Conservation (phyloP, 169 alveolate genomes). For the Eimeria brunetti region DNA sequence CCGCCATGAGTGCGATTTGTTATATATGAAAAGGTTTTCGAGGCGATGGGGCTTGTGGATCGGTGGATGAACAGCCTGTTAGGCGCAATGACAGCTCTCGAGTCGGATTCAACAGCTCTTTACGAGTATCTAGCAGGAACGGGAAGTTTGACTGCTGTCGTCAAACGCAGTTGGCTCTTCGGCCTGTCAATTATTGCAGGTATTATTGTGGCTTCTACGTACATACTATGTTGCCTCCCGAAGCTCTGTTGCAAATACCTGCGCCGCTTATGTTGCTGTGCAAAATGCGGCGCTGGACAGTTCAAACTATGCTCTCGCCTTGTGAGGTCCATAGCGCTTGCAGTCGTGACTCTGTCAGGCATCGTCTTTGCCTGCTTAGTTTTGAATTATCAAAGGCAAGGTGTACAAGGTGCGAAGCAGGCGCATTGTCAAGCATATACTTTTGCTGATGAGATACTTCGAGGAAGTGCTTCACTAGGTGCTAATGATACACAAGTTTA, state of each 20-base stretch:
- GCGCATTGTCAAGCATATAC: constrained; percentile 30
- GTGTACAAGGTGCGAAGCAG: constrained; percentile 52
- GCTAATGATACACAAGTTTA: constrained; percentile 11
- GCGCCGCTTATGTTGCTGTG: constrained; percentile 62
- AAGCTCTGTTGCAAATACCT: constrained; percentile 40
- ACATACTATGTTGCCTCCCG: constrained; percentile 66
- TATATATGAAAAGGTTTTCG: constrained; percentile 13
- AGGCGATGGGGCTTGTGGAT: constrained; percentile 25
- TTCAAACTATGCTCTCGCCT: constrained; percentile 24
- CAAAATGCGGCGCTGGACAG: constrained; percentile 18
- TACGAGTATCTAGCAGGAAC: constrained; percentile 41
- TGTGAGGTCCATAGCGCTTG: not conserved
- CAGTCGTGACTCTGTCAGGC: constrained; percentile 19
- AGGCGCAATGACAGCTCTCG: constrained; percentile 55
- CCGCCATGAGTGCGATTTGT: not conserved
- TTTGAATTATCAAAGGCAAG: constrained; percentile 14
- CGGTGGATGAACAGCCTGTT: constrained; percentile 42
- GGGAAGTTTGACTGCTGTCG: constrained; percentile 24
- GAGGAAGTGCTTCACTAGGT: constrained; percentile 18
- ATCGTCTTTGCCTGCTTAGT: constrained; percentile 30
- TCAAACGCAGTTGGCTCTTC: constrained; percentile 48
- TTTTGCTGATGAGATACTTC: constrained; percentile 44
- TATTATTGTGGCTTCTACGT: not conserved
- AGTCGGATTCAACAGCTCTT: constrained; percentile 49
- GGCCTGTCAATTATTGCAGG: constrained; percentile 51